Base-by-base conservation (phyloP, 345 rosid genomes). In the Rhizophora mangle region DNA sequence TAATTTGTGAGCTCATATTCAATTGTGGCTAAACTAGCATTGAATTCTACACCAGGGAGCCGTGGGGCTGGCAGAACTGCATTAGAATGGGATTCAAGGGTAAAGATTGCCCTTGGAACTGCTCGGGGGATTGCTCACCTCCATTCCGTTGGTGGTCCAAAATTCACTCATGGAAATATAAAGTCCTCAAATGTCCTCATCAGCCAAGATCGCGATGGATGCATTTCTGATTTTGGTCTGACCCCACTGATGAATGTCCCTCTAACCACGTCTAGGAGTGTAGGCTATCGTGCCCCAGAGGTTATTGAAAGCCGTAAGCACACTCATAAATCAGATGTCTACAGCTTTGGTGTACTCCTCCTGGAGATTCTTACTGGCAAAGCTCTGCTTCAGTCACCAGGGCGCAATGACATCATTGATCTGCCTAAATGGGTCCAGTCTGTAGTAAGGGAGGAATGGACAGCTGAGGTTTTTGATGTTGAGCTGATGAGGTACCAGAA, bases 351-450 rank as follows among this genome's bases (percentile, higher is more conserved):
- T n/a, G 86, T 90, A 37, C 81, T 93, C 63, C 82, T 90, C 37
- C 92, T 93, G 0, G 97, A 93, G 76, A 84, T 93, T 89, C 79
- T 90, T 72, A 90, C 96, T 0, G 97, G 93, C 55, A 86, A 80
- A 79, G 84, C 91, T 68, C 93, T 90, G 6, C 75, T 87, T 31
- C 88, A 84, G 77, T 89, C 94, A 3, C 89, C 89, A n/a, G 79
- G 82, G 6, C 88, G 86, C 2, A 88, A 88, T 21, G 96, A 87
- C 78, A 82, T 82, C 86, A 86, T 81, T 43, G 97, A 90, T 70
- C 93, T 90, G 8, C 98, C 97, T 0, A 81, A 87, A 68, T 90
- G 96, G 98, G 98, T 93, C 4, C 96, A 89, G 69, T 90, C 96
- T 0, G 93, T 93, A n/a, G 92, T 90, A 20, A 82, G 90, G 70